A percentile compares a stretch with the other conserved stretches of the same genome.
phyloP scores from a whole-genome alignment of 495 filamentous ascomycete genomes.

The Trichoderma erinaceum region DNA sequence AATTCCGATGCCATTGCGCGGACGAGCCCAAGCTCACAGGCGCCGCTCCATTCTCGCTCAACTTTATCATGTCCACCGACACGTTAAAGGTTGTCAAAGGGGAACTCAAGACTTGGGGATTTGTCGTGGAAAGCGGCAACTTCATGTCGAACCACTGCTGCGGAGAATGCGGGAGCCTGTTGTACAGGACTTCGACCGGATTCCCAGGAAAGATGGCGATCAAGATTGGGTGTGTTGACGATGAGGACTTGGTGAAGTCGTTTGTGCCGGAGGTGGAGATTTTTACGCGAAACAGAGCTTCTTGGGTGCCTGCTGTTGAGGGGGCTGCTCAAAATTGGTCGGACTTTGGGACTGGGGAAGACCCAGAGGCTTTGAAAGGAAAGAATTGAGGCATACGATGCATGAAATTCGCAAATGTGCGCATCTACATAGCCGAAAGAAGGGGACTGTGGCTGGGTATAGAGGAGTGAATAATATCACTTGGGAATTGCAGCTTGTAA shows the following conservation, averaged over 20 bases:
- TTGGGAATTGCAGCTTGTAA: too few relatives aligned
- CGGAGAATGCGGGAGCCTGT: not conserved
- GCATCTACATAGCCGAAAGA: too few relatives aligned
- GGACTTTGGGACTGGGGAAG: not conserved
- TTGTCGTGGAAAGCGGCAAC: slow-evolving; percentile 2
- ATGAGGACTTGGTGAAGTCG: not conserved
- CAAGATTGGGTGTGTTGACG: not conserved
- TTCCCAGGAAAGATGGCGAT: slow-evolving; percentile 8
- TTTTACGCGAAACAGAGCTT: not conserved
- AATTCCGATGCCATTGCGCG: not conserved
- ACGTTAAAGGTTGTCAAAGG: not conserved
- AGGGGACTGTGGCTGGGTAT: too few relatives aligned
- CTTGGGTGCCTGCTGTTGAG: not conserved
- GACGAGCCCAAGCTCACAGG: not conserved
- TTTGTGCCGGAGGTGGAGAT: not conserved
- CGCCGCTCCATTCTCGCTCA: not conserved
- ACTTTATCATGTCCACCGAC: not conserved
- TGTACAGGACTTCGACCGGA: slow-evolving; percentile 1
- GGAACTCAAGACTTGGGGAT: not conserved
- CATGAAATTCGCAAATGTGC: not conserved
- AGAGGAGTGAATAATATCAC: too few relatives aligned
- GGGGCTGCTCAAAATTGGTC: not conserved
- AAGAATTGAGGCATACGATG: not conserved
- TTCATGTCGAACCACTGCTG: slow-evolving; percentile 4
- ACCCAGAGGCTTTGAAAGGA: not conserved